Evolutionary conservation across 306 rosid species (phyloP).

Genomic region (Crotalaria pallida): DNA sequence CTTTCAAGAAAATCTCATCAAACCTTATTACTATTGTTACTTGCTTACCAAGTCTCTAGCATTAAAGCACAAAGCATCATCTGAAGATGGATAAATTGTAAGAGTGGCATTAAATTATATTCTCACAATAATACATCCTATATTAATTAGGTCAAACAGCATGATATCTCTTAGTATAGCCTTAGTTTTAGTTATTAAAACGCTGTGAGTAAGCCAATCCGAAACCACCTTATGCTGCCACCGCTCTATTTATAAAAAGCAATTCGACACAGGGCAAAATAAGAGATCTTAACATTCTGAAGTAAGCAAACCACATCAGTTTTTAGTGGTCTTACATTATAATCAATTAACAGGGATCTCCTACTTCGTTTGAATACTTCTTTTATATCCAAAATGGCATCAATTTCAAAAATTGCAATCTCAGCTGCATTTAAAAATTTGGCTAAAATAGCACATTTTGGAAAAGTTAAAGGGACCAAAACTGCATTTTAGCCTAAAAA

Average conservation of each 20-base stretch:
- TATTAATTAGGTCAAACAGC: no score
- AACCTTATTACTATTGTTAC: not conserved
- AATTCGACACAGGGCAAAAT: not conserved
- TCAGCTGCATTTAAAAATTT: not conserved
- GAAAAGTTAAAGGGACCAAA: no score
- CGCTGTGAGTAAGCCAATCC: not conserved
- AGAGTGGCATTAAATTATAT: not conserved
- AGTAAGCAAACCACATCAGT: not conserved
- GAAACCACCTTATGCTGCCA: not conserved
- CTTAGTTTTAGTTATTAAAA: not conserved
- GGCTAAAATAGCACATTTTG: no score
- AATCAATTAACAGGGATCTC: not conserved
- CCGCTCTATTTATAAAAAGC: not conserved
- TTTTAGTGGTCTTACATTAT: not conserved
- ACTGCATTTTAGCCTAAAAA: no score
- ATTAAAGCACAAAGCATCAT: constrained; percentile 16
- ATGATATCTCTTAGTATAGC: no score
- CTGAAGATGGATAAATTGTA: not conserved
- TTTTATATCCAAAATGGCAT: not conserved
- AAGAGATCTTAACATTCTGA: not conserved
- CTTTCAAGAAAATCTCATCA: constrained; percentile 17
- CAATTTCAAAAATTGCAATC: constrained; percentile 9
- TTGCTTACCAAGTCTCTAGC: not conserved
- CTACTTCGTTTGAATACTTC: not conserved
- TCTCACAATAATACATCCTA: no score